A percentile compares a stretch with the other conserved stretches of the same genome.
Evolutionary conservation across 2,329 filamentous ascomycete genomes (phyloP).

Genomic region (Rosellinia necatrix): DNA sequence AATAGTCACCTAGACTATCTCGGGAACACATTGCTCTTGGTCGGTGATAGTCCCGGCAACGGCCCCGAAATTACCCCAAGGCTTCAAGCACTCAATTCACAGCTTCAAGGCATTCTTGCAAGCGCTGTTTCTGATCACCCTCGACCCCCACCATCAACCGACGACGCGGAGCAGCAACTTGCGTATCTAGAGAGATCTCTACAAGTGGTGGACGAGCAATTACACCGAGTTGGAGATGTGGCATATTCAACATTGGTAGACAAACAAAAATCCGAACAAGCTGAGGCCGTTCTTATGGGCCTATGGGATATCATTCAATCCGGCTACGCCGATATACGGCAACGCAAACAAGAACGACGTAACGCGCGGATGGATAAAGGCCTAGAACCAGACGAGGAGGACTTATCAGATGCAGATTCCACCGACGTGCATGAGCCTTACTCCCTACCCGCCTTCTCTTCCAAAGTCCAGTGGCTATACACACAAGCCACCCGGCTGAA

Average conservation of each 20-base stretch:
- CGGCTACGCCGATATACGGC: slow-evolving; percentile 60
- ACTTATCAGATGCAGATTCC: slow-evolving; percentile 65
- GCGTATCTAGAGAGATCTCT: slow-evolving; percentile 68
- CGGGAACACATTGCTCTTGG: slow-evolving; percentile 64
- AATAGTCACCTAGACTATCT: slow-evolving; percentile 71
- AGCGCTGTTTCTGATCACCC: slow-evolving; percentile 54
- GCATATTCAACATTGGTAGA: slow-evolving; percentile 39
- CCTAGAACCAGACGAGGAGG: slow-evolving; percentile 62
- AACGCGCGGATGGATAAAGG: slow-evolving; percentile 61
- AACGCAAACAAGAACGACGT: slow-evolving; percentile 58
- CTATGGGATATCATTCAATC: slow-evolving; percentile 63
- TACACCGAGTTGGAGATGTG: slow-evolving; percentile 45
- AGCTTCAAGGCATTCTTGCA: slow-evolving; percentile 64
- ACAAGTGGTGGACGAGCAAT: slow-evolving; percentile 51
- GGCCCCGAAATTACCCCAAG: slow-evolving; percentile 54
- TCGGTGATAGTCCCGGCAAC: slow-evolving; percentile 60
- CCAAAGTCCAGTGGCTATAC: slow-evolving; percentile 79
- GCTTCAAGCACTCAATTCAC: slow-evolving; percentile 66
- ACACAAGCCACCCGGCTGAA: slow-evolving; percentile 75
- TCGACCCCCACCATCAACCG: slow-evolving; percentile 61
- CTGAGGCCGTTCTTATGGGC: slow-evolving; percentile 57
- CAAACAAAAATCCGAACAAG: slow-evolving; percentile 56
- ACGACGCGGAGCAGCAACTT: slow-evolving; percentile 69
- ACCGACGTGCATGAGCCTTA: slow-evolving; percentile 65
- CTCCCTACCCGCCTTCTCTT: slow-evolving; percentile 75